phyloP scores from a whole-genome alignment of 2,329 filamentous ascomycete species.

The Penicillium italicum region DNA sequence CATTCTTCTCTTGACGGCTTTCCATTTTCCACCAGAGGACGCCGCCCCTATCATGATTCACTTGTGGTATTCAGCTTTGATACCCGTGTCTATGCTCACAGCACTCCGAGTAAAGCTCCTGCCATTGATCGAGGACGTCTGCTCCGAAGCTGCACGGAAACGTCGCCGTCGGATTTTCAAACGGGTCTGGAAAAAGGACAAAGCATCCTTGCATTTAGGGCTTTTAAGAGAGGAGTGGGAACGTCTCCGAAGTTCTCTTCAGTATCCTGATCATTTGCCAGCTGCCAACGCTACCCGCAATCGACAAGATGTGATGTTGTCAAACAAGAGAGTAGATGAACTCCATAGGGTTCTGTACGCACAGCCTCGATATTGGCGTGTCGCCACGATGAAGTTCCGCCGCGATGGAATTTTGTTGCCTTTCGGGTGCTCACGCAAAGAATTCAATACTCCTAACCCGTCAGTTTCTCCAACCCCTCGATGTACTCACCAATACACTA shows the following conservation, averaged over 20 bases:
- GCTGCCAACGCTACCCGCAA: background rate
- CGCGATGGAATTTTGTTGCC: background rate
- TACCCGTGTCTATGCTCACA: background rate
- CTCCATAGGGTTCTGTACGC: background rate
- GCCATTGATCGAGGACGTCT: background rate
- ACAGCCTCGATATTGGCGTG: background rate
- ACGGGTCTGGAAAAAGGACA: background rate
- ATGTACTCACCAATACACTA: background rate
- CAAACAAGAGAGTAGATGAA: background rate
- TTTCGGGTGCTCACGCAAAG: background rate
- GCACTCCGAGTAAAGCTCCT: background rate
- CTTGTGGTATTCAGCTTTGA: background rate
- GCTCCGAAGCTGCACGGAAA: background rate
- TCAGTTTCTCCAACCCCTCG: background rate
- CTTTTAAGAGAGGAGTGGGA: background rate
- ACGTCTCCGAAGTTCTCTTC: background rate
- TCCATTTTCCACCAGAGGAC: background rate
- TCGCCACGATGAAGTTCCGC: background rate
- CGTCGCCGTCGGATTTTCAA: background rate
- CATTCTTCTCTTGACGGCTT: background rate
- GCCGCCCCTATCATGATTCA: background rate
- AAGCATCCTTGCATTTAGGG: background rate
- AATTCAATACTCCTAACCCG: background rate
- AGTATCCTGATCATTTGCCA: background rate
- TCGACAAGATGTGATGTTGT: background rate